Base-by-base conservation (phyloP, 169 alveolate species). In the Plasmodium malariae region DNA sequence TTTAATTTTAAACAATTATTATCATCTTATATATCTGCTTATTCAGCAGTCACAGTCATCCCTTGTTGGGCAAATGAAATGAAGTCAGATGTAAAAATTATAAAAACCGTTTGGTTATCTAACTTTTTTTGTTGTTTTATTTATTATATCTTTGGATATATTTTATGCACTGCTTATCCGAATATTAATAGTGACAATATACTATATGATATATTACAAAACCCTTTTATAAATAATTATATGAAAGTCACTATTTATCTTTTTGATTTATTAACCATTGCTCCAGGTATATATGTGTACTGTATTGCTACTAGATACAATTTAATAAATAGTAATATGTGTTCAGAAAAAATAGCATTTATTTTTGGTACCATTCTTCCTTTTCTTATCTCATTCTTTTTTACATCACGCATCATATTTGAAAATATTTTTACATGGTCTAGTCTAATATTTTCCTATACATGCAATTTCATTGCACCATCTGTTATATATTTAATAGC, bases 61-160 rank as follows among this genome's bases (percentile, higher is more conserved):
- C 96, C 96, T 14, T 92, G 95, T 43, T 94, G 96, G 96, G 96
- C 95, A 32, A 94, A 94, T 63, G 96, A 94, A 72, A 92, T 94
- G 94, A 94, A 91, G 4, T 45, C 86, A 45, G 94, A 94, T 37
- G 96, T 94, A 37, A 94, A 94, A 74, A 89, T 91, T 45, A 74
- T 74, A 32, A 74, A 72, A 48, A 92, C 91, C 1, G 88, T 94
- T 37, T 92, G 96, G 96, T 54, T 91, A 12, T 89, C 94, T 55
- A 74, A 92, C 12, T n/a, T 94, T 24, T 94, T 94, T 87, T 62
- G 94, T 28, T 87, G 88, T 59, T 68, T 87, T 12, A 62, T 87
- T 60, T 94, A 94, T 72, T 86, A 86, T 62, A 76, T 94, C 11
- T 68, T 92, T 70, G 95, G 96, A 2, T 85, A 86, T 32, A 30